Base-by-base conservation (phyloP, 345 rosid species). In the Sisymbrium irio region DNA sequence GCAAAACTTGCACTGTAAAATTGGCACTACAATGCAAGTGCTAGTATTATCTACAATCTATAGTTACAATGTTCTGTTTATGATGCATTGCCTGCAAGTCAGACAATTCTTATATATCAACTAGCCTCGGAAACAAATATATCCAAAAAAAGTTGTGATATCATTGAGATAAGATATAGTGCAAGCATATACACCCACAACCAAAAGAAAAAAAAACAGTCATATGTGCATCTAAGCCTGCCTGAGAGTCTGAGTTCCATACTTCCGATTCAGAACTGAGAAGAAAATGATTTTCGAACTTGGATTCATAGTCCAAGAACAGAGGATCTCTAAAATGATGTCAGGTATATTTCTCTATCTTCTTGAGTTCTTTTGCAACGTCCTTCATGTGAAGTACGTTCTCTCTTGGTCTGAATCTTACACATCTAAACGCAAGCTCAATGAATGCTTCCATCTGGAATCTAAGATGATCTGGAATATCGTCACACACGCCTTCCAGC, bases 361-460 rank as follows among this genome's bases (percentile, higher is more conserved):
- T 35, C 30, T 55, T 36, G 41, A 65, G 72, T 65, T 65, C 51
- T 65, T 25, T 65, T 17, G 77, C 77, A 32, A 65, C 17, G 0
- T 74, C 60, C 25, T 27, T 56, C 77, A 65, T 56, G 14, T 47
- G 63, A 33, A 33, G 71, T 39, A 32, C 47, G 0, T 32, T 33
- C 3, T 72, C 72, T 56, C 47, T 59, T 53, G 58, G 59, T 65
- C 50, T 56, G 15, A 64, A 73, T 73, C 65, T 42, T 42, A 73
- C 66, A 74, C 66, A 74, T 65, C 41, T 56, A 5, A 74, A 65
- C 55, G 77, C 65, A 44, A 74, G 72, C 17, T 65, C 72, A 74
- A 74, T 12, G 25, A 74, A 65, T 14, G 72, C 65, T 65, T 55
- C 64, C 77, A 65, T 65, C 17, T 73, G 72, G 33, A 55, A 14